Evolutionary conservation across 1,284 basidiomycete genomes (phyloP).

Genomic region (Ganoderma sp.): DNA sequence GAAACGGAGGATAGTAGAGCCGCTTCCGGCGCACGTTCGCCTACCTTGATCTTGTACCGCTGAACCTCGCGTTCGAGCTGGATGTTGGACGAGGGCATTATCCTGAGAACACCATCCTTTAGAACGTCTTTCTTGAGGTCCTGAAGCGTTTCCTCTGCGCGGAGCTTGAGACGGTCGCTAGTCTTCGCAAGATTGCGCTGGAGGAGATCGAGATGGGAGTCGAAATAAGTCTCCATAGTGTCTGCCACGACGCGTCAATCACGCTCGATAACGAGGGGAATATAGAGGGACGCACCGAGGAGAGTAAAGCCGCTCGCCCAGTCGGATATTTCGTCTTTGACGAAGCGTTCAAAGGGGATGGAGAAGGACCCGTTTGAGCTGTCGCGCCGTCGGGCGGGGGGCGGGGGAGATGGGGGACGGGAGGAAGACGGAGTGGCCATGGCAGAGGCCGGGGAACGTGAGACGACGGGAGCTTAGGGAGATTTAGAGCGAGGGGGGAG

Average conservation of each 20-base stretch:
- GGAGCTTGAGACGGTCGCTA: conserved; percentile 79
- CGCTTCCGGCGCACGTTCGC: conserved; percentile 31
- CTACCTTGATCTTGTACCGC: conserved; percentile 74
- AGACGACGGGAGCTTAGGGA: conserved; percentile 1
- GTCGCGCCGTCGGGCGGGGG: conserved; percentile 32
- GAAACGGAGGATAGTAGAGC: neutral
- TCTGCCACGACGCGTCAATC: conserved; percentile 50
- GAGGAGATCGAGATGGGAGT: conserved; percentile 88
- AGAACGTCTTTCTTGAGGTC: conserved; percentile 44
- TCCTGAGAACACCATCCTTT: conserved; percentile 55
- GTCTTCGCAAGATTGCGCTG: conserved; percentile 89
- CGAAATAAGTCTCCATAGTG: conserved; percentile 89
- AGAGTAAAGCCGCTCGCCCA: conserved; percentile 71
- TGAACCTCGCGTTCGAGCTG: conserved; percentile 87
- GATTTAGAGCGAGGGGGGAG: conserved; percentile 15
- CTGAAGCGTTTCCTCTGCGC: conserved; percentile 69
- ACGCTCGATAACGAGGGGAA: neutral
- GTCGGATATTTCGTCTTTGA: conserved; percentile 58
- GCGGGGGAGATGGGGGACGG: conserved; percentile 39
- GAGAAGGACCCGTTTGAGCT: conserved; percentile 52
- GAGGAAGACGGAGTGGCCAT: conserved; percentile 39
- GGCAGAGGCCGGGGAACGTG: neutral
- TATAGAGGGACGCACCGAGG: conserved; percentile 55
- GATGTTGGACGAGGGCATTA: conserved; percentile 71
- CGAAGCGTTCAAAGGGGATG: conserved; percentile 57